Percentiles rank a stretch among this genome's conserved stretches.
Conservation (phyloP, 257 asterid species). For the Henckelia pumila region DNA sequence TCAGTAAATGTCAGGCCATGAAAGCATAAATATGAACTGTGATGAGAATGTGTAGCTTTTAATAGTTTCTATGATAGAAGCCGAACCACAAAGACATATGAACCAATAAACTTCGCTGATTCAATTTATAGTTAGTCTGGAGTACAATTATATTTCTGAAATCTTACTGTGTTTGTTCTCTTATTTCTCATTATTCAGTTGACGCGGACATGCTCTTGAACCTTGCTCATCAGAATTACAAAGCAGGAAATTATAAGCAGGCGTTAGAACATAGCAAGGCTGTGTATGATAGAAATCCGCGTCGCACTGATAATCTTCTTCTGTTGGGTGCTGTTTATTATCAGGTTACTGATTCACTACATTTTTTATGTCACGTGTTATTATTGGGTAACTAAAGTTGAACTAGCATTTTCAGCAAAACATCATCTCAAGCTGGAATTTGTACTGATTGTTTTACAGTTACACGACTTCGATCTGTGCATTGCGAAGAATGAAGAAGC, state of each 20-base stretch:
- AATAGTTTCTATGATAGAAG: constrained; percentile 1
- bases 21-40: constrained; percentile 4
- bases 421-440: constrained; percentile 26
- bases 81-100: constrained; percentile 3
- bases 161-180: constrained; percentile 11
- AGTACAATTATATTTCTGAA: neutral
- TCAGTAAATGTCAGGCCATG: neutral
- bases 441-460: constrained; percentile 40
- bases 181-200: constrained; percentile 42
- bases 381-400: constrained; percentile 4
- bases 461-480: constrained; percentile 87
- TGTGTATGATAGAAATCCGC: constrained; percentile 75
- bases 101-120: constrained; percentile 9
- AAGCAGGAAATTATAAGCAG: constrained; percentile 77
- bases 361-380: constrained; percentile 4
- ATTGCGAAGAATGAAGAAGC: constrained; percentile 96
- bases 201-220: constrained; percentile 78
- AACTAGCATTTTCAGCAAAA: constrained; percentile 15
- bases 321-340: constrained; percentile 86
- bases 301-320: constrained; percentile 95
- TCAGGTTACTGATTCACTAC: constrained; percentile 55
- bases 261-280: constrained; percentile 90
- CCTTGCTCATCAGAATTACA: constrained; percentile 93
- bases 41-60: neutral
- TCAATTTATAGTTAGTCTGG: constrained; percentile 1